phyloP scores from a whole-genome alignment of 140 eudicot species.

The Ambrosia hybrid region DNA sequence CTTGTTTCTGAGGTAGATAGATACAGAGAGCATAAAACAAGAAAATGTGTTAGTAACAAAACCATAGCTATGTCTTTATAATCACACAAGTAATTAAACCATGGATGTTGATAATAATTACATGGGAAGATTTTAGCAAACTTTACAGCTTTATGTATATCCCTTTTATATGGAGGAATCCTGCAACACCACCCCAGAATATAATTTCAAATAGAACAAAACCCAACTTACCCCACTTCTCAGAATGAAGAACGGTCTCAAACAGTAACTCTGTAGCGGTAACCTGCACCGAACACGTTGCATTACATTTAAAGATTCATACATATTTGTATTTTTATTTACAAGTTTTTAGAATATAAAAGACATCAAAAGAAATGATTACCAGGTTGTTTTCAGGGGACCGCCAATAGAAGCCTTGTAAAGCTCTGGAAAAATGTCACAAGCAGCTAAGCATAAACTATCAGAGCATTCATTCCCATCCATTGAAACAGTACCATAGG shows the following conservation, averaged over 20 bases:
- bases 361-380: slow-evolving; percentile 6
- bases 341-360: neutral
- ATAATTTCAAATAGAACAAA: slow-evolving; percentile 79
- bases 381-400: slow-evolving; percentile 92
- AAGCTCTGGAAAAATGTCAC: slow-evolving; percentile 77
- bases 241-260: slow-evolving; percentile 51
- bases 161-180: slow-evolving; percentile 70
- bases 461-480: slow-evolving; percentile 97
- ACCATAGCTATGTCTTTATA: neutral
- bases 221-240: slow-evolving; percentile 72
- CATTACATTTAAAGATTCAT: neutral
- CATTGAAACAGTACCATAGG: slow-evolving; percentile 64
- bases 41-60: neutral
- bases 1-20: neutral
- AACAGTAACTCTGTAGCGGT: slow-evolving; percentile 46
- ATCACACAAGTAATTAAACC: neutral
- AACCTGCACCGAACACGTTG: slow-evolving; percentile 51
- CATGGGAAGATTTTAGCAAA: slow-evolving; percentile 9
- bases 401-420: slow-evolving; percentile 84
- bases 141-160: slow-evolving; percentile 54
- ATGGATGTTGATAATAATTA: slow-evolving; percentile 27
- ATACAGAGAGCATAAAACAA: neutral
- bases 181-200: slow-evolving; percentile 82
- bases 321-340: neutral
- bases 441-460: slow-evolving; percentile 89